Evolutionary conservation across 805 yeast genomes (phyloP).

Genomic region (Yarrowia osloensis): DNA sequence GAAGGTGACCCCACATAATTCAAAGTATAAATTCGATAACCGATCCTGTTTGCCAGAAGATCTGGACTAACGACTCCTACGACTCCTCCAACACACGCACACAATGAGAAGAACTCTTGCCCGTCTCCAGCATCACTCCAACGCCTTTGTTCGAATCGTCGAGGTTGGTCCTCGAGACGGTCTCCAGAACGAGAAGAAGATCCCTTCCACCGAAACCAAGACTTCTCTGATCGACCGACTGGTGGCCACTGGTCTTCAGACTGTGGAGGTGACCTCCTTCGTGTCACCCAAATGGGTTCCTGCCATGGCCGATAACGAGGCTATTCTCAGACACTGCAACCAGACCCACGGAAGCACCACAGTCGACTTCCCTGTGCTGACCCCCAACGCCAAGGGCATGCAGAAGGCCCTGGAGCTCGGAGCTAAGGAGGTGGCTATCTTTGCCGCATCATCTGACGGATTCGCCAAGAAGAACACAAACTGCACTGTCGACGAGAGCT

Average conservation of each 20-base stretch:
- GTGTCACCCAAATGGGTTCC: conserved; percentile 45
- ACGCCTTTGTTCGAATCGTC: conserved; percentile 36
- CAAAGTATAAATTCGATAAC: conserved; percentile 28
- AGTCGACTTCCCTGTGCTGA: conserved; percentile 39
- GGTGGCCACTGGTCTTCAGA: conserved; percentile 37
- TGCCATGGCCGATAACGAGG: conserved; percentile 41
- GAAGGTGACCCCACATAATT: conserved; percentile 22
- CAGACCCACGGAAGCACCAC: background rate
- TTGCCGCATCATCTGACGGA: conserved; percentile 42
- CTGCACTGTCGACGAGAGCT: conserved; percentile 39
- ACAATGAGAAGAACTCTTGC: conserved; percentile 27
- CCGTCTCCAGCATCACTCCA: conserved; percentile 28
- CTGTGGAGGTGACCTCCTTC: conserved; percentile 41
- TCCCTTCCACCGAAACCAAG: conserved; percentile 38
- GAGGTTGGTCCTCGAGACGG: conserved; percentile 44
- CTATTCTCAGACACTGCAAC: conserved; percentile 31
- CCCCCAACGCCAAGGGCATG: conserved; percentile 41
- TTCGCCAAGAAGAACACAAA: conserved; percentile 41
- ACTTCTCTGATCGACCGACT: conserved; percentile 39
- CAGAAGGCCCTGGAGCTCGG: conserved; percentile 37
- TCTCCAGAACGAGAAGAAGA: conserved; percentile 40
- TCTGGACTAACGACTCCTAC: too few species aligned
- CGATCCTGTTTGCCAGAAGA: background rate
- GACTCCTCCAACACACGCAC: background rate
- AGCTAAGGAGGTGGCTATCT: conserved; percentile 39